A percentile compares a stretch with the other conserved stretches of the same genome.
These are phyloP conservation scores for Saccharomyces paradoxus DNA, from an alignment of 805 yeast species.

Conservation along the genomic window DNA sequence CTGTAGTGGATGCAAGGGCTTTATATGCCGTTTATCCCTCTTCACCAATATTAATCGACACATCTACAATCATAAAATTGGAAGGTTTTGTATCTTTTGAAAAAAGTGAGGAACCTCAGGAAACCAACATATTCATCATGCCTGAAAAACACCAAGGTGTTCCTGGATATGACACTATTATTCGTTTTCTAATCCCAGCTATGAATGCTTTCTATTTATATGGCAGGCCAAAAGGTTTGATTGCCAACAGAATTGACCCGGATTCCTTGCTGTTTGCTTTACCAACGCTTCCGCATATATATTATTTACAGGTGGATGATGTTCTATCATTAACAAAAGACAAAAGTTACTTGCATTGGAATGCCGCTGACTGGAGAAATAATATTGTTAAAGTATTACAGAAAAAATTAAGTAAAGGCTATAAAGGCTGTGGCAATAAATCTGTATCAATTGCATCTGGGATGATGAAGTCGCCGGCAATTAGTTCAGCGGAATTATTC, in stretches of 20 bases:
- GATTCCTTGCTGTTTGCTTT: constrained; percentile 59
- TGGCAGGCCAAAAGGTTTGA: constrained; percentile 62
- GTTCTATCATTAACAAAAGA: constrained; percentile 35
- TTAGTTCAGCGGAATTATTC: constrained; percentile 31
- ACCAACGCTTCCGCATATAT: constrained; percentile 64
- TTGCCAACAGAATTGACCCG: constrained; percentile 49
- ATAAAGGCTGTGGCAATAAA: constrained; percentile 66
- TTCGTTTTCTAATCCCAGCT: constrained; percentile 59
- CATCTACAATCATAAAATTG: constrained; percentile 78
- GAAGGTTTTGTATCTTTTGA: constrained; percentile 72
- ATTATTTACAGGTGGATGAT: constrained; percentile 55
- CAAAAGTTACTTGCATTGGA: constrained; percentile 42
- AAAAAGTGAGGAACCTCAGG: constrained; percentile 41
- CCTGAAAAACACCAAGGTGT: constrained; percentile 71
- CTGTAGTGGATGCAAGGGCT: constrained; percentile 25
- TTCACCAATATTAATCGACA: constrained; percentile 69
- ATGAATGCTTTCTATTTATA: constrained; percentile 63
- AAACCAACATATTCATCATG: constrained; percentile 44
- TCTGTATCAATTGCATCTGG: constrained; percentile 47
- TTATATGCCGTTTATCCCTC: constrained; percentile 89
- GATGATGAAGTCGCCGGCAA: constrained; percentile 45
- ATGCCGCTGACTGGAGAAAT: constrained; percentile 47
- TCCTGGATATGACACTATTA: constrained; percentile 61
- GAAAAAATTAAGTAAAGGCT: constrained; percentile 47
- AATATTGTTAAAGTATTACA: constrained; percentile 49